A percentile compares a stretch with the other conserved stretches of the same genome.
Evolutionary conservation across 495 filamentous ascomycete species (phyloP).

Genomic region (Clohesyomyces aquaticus): DNA sequence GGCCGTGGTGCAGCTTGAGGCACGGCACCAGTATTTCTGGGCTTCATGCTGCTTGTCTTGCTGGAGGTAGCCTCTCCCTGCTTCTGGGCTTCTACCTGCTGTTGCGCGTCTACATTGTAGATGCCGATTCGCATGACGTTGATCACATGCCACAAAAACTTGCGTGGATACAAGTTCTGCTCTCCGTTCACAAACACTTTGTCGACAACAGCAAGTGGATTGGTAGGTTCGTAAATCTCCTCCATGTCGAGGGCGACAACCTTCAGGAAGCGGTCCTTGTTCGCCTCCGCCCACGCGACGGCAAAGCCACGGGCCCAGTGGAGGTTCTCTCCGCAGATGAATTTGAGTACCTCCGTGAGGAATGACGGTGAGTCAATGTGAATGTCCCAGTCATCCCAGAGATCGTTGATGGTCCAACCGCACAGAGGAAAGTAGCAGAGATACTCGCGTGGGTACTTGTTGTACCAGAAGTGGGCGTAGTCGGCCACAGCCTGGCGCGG

Average conservation of each 20-base stretch:
- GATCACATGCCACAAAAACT: conserved; percentile 27
- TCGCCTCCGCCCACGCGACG: conserved; percentile 10
- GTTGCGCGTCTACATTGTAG: neutral
- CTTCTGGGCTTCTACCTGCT: conserved; percentile 5
- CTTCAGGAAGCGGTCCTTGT: conserved; percentile 16
- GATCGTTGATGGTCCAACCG: conserved; percentile 51
- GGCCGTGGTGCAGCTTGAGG: neutral
- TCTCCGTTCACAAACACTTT: conserved; percentile 27
- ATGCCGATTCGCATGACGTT: conserved; percentile 16
- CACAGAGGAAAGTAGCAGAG: conserved; percentile 37
- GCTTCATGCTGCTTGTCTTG: neutral
- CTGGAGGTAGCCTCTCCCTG: neutral
- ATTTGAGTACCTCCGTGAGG: conserved; percentile 42
- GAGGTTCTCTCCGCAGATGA: conserved; percentile 24
- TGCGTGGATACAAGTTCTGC: neutral
- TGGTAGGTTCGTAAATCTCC: conserved; percentile 4
- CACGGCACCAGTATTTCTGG: neutral
- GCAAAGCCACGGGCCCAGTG: neutral
- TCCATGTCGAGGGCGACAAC: conserved; percentile 1
- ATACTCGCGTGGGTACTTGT: conserved; percentile 44
- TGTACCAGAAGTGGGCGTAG: conserved; percentile 35
- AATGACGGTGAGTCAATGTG: conserved; percentile 52
- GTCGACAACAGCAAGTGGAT: conserved; percentile 18
- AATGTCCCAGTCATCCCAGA: conserved; percentile 58
- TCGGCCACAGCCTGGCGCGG: conserved; percentile 44